A percentile compares a stretch with the other conserved stretches of the same genome.
Evolutionary conservation across 1,284 basidiomycete genomes (phyloP).

Genomic region (Neolentinus lepideus): DNA sequence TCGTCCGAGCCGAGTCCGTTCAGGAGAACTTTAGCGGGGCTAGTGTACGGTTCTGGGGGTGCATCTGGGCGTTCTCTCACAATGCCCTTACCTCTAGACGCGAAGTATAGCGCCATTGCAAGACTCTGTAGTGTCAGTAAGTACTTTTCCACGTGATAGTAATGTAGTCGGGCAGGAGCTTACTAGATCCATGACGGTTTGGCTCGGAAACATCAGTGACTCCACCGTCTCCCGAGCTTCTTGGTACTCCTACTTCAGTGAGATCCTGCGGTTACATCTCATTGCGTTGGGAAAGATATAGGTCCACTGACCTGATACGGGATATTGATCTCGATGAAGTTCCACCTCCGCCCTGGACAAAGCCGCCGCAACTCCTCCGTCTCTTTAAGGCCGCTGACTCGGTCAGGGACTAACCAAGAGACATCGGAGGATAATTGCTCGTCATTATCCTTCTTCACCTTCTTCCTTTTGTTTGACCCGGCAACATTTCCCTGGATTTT

Average conservation of each 20-base stretch:
- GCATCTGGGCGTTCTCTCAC: constrained; percentile 30
- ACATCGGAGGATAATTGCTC: constrained; percentile 15
- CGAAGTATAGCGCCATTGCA: constrained; percentile 89
- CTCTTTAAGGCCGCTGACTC: constrained; percentile 75
- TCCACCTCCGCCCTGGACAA: constrained; percentile 77
- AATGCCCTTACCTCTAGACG: constrained; percentile 70
- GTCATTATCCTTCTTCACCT: constrained; percentile 35
- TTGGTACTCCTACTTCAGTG: constrained; percentile 51
- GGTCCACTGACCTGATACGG: constrained; percentile 58
- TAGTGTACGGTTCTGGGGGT: constrained; percentile 49
- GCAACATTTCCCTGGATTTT: constrained; percentile 41
- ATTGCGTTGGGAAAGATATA: constrained; percentile 4
- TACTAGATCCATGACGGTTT: constrained; percentile 91
- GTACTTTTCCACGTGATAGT: neutral
- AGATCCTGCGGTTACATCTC: neutral
- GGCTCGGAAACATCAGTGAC: constrained; percentile 73
- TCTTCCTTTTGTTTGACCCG: constrained; percentile 33
- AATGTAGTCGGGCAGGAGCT: constrained; percentile 17
- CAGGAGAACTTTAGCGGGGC: constrained; percentile 76
- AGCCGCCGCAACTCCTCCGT: constrained; percentile 67
- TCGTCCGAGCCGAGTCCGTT: constrained; percentile 96
- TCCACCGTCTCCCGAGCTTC: constrained; percentile 50
- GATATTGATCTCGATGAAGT: constrained; percentile 88
- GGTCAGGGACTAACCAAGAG: constrained; percentile 77
- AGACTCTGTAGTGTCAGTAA: constrained; percentile 58